Evolutionary conservation across 2,329 filamentous ascomycete species (phyloP).

Genomic region (Phialophora verrucosa): DNA sequence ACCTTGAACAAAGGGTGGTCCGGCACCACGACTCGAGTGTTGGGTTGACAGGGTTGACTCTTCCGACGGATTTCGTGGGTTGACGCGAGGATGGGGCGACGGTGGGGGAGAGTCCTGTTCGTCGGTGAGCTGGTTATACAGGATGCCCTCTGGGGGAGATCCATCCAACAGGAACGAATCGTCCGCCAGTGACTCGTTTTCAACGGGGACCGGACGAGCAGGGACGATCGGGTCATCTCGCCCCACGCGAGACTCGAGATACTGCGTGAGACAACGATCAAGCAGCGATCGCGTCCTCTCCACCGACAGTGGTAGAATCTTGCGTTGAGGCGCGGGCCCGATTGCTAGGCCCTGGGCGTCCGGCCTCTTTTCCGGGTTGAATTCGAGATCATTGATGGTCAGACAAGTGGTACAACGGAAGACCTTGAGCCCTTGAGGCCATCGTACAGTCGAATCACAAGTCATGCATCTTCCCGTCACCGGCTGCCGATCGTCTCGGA

Average conservation of each 20-base stretch:
- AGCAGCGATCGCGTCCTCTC: conserved; percentile 65
- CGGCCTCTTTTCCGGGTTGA: conserved; percentile 42
- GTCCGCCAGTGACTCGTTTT: conserved; percentile 24
- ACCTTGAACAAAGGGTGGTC: conserved; percentile 23
- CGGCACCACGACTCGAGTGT: conserved; percentile 1
- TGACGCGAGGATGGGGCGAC: conserved; percentile 23
- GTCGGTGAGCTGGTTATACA: conserved; percentile 25
- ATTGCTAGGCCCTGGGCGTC: conserved; percentile 3
- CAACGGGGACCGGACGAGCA: conserved; percentile 5
- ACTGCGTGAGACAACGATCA: conserved; percentile 59
- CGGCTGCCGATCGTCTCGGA: conserved; percentile 60
- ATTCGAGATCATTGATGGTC: conserved; percentile 79
- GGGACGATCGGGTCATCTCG: conserved; percentile 27
- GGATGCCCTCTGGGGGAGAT: conserved; percentile 27
- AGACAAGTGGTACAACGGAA: conserved; percentile 85
- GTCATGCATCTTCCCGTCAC: conserved; percentile 80
- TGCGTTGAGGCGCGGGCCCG: conserved; percentile 24
- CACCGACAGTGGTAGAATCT: conserved; percentile 59
- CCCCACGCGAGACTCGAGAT: conserved; percentile 53
- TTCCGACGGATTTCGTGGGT: conserved; percentile 31
- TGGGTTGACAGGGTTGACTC: conserved; percentile 24
- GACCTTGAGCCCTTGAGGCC: conserved; percentile 73
- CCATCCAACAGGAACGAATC: conserved; percentile 38
- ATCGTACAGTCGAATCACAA: conserved; percentile 78
- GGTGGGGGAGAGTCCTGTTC: conserved; percentile 31